Base-by-base conservation (phyloP, 306 rosid genomes). In the Astragalus glycyphyllos region DNA sequence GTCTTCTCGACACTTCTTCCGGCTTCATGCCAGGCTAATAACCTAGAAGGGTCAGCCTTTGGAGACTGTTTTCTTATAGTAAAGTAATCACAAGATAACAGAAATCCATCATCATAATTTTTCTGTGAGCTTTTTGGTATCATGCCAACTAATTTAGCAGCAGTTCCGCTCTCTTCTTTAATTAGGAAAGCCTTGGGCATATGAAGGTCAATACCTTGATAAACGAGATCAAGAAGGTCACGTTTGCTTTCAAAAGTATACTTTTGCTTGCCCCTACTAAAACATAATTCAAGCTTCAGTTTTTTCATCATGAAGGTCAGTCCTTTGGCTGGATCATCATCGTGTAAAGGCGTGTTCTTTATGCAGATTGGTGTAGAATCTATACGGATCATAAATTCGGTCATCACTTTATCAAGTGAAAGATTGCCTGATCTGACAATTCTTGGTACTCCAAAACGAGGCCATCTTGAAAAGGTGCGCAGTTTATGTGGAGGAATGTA, bases 241-340 rank as follows among this genome's bases (percentile, higher is more conserved):
- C 97, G 97, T 73, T 66, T 72, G 84, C 96, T 70, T 76, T 89
- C 96, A 61, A 95, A 95, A 80, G 91, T 81, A 77, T 58, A 95
- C 77, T 87, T 86, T 56, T 87, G 86, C 84, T 83, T 79, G 58
- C 99, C 96, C 51, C 99, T 86, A 67, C 99, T 80, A 23, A 65
- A 74, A 81, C 82, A 87, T 62, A 80, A 34, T 70, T 95, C 99
- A 72, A 51, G 65, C 67, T 91, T 95, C 26, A 95, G 65, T 81
- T 88, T 91, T 68, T 79, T 64, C 96, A 91, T 89, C 48, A 15
- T 82, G 63, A 89, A 67, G 58, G 96, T 84, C 79, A 95, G 83
- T 76, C 99, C 99, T 74, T 88, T 87, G 44, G 99, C 92, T 15
- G 93, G 91, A 88, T 95, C 99, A 57, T 86, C 96, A 64, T 91